Base-by-base conservation (phyloP, 1,139 yeast genomes). In the Protomyces inundatus region DNA sequence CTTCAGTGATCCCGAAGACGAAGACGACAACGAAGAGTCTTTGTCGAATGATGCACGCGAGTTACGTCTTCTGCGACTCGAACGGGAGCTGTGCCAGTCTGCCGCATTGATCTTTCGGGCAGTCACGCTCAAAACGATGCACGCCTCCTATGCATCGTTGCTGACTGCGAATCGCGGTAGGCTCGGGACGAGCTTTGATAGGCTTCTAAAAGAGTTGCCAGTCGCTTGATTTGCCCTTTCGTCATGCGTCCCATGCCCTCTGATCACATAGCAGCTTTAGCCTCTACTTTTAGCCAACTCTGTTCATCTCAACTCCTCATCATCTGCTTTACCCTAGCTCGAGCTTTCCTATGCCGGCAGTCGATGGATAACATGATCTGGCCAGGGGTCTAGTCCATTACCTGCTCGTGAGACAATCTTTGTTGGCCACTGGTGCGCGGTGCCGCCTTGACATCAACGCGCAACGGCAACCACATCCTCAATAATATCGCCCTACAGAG, bases 191-290 rank as follows among this genome's bases (percentile, higher is more conserved):
- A 54, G 61, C 6, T 64, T 54, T 33, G 65, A 62, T 55, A 53
- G 61, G 40, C 54, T 64, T 9, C 48, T 64, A 32, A 40, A 16
- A 33, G 62, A 64, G 37, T 45, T 64, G 86, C 85, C 73, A 86
- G 91, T 91, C 83, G 85, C 37, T 16, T 23, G 23, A 23, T 23
- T 23, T 2, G 23, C 23, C 23, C 23, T 23, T 23, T 23, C 23
- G 1, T 23, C 23, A 23, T 23, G 23, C 23, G 23, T 7, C 42
- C 3, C 12, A 7, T 39, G n/a, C 42, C 42, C 12, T 39, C n/a
- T 39, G 42, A 39, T 12, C 23, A 23, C 23, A 23, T 23, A 23
- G 23, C 23, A 23, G 23, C 23, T 23, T 2, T 23, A 23, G 23
- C 23, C 23, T 23, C 23, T 23, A 23, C 23, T 23, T 1, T 1